phyloP scores from a whole-genome alignment of 2,329 filamentous ascomycete species.

The Epichloe typhina region DNA sequence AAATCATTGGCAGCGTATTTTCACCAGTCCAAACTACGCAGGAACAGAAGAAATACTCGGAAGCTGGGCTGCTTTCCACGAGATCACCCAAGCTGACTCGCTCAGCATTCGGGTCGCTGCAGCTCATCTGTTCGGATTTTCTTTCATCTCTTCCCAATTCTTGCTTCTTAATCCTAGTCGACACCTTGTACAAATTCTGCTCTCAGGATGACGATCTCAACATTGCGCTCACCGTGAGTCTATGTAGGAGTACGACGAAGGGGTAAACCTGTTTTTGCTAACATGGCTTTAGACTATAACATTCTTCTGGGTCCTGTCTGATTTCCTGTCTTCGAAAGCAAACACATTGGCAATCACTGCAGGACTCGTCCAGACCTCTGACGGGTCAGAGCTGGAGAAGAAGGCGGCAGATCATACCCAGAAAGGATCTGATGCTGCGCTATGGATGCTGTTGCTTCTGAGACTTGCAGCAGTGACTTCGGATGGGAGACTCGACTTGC shows the following conservation, averaged over 20 bases:
- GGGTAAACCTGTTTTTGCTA: background rate
- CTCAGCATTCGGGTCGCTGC: conserved; percentile 76
- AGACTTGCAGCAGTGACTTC: conserved; percentile 58
- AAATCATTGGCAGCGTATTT: conserved; percentile 76
- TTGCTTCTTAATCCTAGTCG: conserved; percentile 66
- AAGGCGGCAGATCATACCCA: conserved; percentile 47
- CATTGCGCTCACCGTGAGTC: conserved; percentile 71
- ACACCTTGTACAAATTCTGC: conserved; percentile 81
- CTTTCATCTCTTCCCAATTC: conserved; percentile 56
- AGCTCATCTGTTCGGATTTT: conserved; percentile 93
- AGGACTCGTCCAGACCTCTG: conserved; percentile 38
- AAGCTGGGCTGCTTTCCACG: conserved; percentile 29
- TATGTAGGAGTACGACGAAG: background rate
- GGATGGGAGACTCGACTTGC: conserved; percentile 59
- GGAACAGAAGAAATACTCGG: conserved; percentile 19
- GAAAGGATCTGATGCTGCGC: conserved; percentile 51
- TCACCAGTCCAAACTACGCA: conserved; percentile 24
- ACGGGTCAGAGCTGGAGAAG: conserved; percentile 37
- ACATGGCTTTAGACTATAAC: conserved; percentile 59
- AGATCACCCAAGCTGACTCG: conserved; percentile 65
- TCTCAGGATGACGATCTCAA: conserved; percentile 87
- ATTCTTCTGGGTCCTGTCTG: conserved; percentile 90
- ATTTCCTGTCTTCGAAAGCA: conserved; percentile 58
- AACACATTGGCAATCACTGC: conserved; percentile 44
- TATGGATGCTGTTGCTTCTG: conserved; percentile 68